A percentile compares a stretch with the other conserved stretches of the same genome.
These are phyloP conservation scores for Calonectria hawksworthii DNA, from an alignment of 2,329 filamentous ascomycete genomes.

Conservation along the genomic window DNA sequence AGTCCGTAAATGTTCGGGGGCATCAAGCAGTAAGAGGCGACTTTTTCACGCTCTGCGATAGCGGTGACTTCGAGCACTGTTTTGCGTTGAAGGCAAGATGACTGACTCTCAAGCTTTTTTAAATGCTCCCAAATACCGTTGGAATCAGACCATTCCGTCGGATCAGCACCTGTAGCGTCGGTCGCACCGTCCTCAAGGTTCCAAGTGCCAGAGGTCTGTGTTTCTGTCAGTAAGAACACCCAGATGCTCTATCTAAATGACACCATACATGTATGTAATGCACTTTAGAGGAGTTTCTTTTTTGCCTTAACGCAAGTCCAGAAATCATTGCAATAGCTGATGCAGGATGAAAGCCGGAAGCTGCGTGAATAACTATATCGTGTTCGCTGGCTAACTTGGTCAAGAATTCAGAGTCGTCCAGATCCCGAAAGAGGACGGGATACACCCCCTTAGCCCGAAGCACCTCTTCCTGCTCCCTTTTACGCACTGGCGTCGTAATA, in stretches of 20 bases:
- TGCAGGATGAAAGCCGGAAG: conserved; percentile 19
- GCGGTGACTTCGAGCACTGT: conserved; percentile 13
- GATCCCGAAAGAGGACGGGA: conserved; percentile 13
- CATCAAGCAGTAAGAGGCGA: conserved; percentile 17
- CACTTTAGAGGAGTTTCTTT: neutral
- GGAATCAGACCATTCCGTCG: conserved; percentile 4
- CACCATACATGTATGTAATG: conserved; percentile 24
- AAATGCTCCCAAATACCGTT: neutral
- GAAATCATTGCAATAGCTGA: conserved; percentile 10
- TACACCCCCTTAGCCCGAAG: neutral
- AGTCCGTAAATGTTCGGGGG: conserved; percentile 19
- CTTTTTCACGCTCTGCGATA: neutral
- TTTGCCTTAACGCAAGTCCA: conserved; percentile 9
- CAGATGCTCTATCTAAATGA: neutral
- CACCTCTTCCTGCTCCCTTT: conserved; percentile 10
- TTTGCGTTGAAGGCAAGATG: conserved; percentile 1
- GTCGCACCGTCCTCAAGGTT: neutral
- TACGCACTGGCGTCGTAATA: conserved; percentile 22
- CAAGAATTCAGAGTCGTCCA: conserved; percentile 18
- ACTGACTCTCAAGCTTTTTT: neutral
- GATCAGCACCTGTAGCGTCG: neutral
- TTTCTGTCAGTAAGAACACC: neutral
- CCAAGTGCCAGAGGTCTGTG: conserved; percentile 27
- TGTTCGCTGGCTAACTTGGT: conserved; percentile 2
- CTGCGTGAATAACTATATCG: conserved; percentile 25